Conservation (phyloP, 768 basidiomycete species). For the Kwoniella bestiolae region DNA sequence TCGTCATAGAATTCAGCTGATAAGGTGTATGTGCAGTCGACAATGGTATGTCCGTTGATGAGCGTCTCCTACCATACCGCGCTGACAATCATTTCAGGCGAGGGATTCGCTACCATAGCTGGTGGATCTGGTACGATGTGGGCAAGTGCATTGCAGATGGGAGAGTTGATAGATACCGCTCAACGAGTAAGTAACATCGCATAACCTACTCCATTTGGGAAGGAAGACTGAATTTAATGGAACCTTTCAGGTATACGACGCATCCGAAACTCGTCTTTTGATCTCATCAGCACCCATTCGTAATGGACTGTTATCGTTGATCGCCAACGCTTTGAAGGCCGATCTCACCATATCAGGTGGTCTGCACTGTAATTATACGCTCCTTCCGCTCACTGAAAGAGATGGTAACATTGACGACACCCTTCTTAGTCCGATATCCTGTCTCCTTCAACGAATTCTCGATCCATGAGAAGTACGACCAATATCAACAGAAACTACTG, state of each 20-base stretch:
- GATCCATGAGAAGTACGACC: slow-evolving; percentile 85
- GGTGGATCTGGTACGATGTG: slow-evolving; percentile 99
- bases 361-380: slow-evolving; percentile 67
- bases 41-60: slow-evolving; percentile 63
- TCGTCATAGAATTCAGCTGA: background rate
- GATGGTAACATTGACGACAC: background rate
- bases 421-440: slow-evolving; percentile 74
- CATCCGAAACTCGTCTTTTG: slow-evolving; percentile 88
- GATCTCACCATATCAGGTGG: slow-evolving; percentile 93
- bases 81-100: slow-evolving; percentile 59
- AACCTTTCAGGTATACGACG: slow-evolving; percentile 77
- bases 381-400: background rate
- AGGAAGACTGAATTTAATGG: background rate
- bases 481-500: slow-evolving; percentile 77
- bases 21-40: slow-evolving; percentile 36
- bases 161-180: slow-evolving; percentile 96
- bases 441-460: slow-evolving; percentile 96
- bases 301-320: slow-evolving; percentile 88
- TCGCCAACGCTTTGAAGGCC: slow-evolving; percentile 86
- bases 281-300: slow-evolving; percentile 90
- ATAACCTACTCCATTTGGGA: background rate
- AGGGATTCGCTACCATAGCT: slow-evolving; percentile 93
- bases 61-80: slow-evolving; percentile 64
- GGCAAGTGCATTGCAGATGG: slow-evolving; percentile 96
- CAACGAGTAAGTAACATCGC: slow-evolving; percentile 68